These are phyloP conservation scores for Mycena kentingensis DNA, from an alignment of 768 basidiomycete species.

Conservation along the genomic window DNA sequence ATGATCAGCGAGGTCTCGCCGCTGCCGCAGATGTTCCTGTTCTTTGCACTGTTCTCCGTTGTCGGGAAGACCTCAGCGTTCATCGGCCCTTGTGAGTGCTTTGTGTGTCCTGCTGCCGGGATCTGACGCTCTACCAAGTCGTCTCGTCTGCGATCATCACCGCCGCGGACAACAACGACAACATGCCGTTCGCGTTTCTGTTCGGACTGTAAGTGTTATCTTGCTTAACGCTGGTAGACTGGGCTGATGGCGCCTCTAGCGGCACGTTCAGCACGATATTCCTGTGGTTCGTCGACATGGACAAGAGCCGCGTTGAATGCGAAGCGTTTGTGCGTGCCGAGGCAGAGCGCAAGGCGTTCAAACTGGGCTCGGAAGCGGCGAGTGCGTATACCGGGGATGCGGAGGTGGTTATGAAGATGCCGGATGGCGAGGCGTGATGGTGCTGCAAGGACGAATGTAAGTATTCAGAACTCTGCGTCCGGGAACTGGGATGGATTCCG, in stretches of 20 bases:
- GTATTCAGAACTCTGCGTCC: too few relatives aligned
- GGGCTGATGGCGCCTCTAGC: conserved; percentile 33
- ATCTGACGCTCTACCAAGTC: conserved; percentile 25
- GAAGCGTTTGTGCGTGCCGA: conserved; percentile 63
- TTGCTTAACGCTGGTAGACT: conserved; percentile 1
- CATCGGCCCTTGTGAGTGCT: conserved; percentile 54
- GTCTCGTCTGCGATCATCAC: conserved; percentile 76
- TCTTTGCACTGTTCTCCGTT: conserved; percentile 75
- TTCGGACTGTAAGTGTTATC: conserved; percentile 61
- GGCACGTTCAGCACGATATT: conserved; percentile 58
- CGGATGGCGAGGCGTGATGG: too few relatives aligned
- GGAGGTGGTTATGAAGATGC: too few relatives aligned
- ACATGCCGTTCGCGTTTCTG: conserved; percentile 76
- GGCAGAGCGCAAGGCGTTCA: conserved; percentile 39
- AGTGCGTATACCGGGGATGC: conserved; percentile 26
- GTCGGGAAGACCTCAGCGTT: conserved; percentile 79
- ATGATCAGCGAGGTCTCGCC: conserved; percentile 83
- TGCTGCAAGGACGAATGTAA: too few relatives aligned
- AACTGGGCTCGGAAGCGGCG: conserved; percentile 20
- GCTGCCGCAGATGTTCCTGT: conserved; percentile 73
- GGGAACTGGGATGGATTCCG: too few relatives aligned
- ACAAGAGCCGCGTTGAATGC: conserved; percentile 66
- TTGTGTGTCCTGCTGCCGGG: background rate
- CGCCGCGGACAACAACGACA: conserved; percentile 65
- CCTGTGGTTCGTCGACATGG: conserved; percentile 62